Evolutionary conservation across 2,329 filamentous ascomycete species (phyloP).

Genomic region (Gnomoniopsis sp.): DNA sequence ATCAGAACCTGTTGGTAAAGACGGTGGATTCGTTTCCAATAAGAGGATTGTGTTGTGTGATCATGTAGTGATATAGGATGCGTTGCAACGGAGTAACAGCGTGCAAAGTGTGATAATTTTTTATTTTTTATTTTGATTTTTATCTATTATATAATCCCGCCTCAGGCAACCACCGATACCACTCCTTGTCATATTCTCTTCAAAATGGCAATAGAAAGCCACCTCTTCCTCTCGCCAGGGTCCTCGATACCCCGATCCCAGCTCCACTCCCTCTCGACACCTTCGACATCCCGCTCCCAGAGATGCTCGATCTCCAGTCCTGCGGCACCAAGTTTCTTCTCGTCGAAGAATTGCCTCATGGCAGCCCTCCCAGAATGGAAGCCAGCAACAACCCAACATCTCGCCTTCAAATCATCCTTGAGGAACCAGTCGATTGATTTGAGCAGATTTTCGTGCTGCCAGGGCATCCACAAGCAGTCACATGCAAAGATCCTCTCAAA

Average conservation of each 20-base stretch:
- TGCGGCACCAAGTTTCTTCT: constrained; percentile 38
- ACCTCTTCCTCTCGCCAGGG: constrained; percentile 61
- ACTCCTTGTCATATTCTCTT: constrained; percentile 28
- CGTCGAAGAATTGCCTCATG: constrained; percentile 63
- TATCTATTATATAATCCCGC: too few relatives aligned
- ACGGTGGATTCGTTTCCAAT: too few relatives aligned
- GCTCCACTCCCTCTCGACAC: constrained; percentile 58
- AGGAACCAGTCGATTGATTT: constrained; percentile 63
- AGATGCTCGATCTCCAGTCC: constrained; percentile 62
- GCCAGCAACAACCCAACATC: constrained; percentile 64
- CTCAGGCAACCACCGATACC: neutral
- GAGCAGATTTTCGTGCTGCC: constrained; percentile 65
- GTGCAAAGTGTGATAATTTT: too few relatives aligned
- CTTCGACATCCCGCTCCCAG: constrained; percentile 67
- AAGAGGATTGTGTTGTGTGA: too few relatives aligned
- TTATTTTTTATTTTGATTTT: too few relatives aligned
- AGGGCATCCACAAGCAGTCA: constrained; percentile 74
- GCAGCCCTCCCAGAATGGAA: constrained; percentile 69
- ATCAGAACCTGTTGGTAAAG: too few relatives aligned
- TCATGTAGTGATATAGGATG: too few relatives aligned
- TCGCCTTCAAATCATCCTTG: constrained; percentile 36
- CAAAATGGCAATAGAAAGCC: constrained; percentile 61
- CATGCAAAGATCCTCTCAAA: constrained; percentile 66
- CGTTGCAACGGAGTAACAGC: too few relatives aligned
- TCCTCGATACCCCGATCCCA: constrained; percentile 60